These are phyloP conservation scores for Cryptococcus maquisensis DNA, from an alignment of 1,284 basidiomycete genomes.

Conservation along the genomic window DNA sequence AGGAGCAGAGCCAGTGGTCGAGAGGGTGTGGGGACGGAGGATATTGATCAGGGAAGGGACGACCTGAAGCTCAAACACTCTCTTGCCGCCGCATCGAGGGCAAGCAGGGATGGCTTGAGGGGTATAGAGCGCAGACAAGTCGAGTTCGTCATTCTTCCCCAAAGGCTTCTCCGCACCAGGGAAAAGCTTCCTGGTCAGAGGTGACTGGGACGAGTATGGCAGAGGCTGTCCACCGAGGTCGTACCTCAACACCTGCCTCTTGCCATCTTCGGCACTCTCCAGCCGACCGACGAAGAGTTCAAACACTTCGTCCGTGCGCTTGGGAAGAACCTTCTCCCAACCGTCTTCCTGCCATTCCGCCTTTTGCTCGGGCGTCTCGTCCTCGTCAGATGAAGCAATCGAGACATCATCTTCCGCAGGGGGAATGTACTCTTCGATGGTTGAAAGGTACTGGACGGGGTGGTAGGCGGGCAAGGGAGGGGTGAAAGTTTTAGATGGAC, in stretches of 20 bases:
- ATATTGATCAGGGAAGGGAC: constrained; percentile 46
- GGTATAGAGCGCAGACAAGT: constrained; percentile 30
- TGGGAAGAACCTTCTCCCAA: constrained; percentile 43
- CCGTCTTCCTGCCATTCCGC: constrained; percentile 32
- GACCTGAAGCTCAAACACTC: constrained; percentile 49
- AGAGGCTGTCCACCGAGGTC: constrained; percentile 47
- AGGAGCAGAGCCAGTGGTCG: constrained; percentile 26
- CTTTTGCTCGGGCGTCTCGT: constrained; percentile 29
- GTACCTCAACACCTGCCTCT: constrained; percentile 47
- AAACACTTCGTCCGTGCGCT: constrained; percentile 47
- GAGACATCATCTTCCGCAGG: constrained; percentile 30
- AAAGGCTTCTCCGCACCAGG: constrained; percentile 30
- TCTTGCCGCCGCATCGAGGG: constrained; percentile 30
- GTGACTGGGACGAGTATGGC: constrained; percentile 43
- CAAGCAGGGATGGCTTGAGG: constrained; percentile 35
- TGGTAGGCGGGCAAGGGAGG: constrained; percentile 46
- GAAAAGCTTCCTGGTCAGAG: constrained; percentile 43
- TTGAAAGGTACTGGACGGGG: constrained; percentile 46
- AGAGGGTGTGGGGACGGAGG: constrained; percentile 32
- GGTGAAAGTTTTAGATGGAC: constrained; percentile 18
- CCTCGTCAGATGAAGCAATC: constrained; percentile 28
- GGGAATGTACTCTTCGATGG: constrained; percentile 47
- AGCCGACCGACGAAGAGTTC: constrained; percentile 44
- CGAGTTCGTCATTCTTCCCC: constrained; percentile 39
- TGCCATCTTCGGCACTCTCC: constrained; percentile 39